Conservation (phyloP, 768 basidiomycete genomes). For the Amanita phalloides region DNA sequence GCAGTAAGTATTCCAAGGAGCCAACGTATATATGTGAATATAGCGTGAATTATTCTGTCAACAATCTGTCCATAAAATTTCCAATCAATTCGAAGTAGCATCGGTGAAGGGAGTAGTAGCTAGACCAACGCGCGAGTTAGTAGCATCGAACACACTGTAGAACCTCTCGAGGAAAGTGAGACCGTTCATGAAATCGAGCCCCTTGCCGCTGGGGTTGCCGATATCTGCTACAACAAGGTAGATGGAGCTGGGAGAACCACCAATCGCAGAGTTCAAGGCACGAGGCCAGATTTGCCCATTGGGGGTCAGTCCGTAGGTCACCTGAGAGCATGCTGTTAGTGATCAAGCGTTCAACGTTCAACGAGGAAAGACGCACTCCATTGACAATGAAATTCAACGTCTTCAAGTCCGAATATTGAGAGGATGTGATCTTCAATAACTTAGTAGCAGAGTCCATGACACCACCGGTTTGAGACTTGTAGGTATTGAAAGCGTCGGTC, state of each 20-base stretch:
- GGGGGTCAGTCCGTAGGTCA: conserved; percentile 41
- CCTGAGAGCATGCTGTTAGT: conserved; percentile 15
- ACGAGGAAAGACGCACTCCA: conserved; percentile 23
- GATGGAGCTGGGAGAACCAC: conserved; percentile 38
- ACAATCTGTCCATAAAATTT: too few relatives aligned
- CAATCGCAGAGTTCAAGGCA: conserved; percentile 41
- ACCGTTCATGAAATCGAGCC: conserved; percentile 56
- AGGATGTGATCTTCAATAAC: conserved; percentile 37
- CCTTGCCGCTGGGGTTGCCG: conserved; percentile 37
- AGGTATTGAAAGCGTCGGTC: conserved; percentile 31
- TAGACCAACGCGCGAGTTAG: conserved; percentile 47
- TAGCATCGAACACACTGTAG: conserved; percentile 57
- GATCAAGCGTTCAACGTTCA: conserved; percentile 20
- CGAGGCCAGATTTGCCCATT: conserved; percentile 69
- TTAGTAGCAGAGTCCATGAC: conserved; percentile 28
- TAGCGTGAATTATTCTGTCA: too few relatives aligned
- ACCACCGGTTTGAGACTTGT: conserved; percentile 35
- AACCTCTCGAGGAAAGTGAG: conserved; percentile 40
- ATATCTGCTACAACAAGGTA: conserved; percentile 48
- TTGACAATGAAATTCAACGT: conserved; percentile 46
- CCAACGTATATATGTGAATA: too few relatives aligned
- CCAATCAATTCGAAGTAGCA: background rate
- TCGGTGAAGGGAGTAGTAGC: conserved; percentile 43
- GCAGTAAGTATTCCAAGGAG: too few relatives aligned
- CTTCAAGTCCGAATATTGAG: conserved; percentile 41